Percentiles rank a stretch among this genome's conserved stretches.
Evolutionary conservation across 176 grass and related monocot genomes (phyloP).

Genomic region (Saccharum spontaneum): DNA sequence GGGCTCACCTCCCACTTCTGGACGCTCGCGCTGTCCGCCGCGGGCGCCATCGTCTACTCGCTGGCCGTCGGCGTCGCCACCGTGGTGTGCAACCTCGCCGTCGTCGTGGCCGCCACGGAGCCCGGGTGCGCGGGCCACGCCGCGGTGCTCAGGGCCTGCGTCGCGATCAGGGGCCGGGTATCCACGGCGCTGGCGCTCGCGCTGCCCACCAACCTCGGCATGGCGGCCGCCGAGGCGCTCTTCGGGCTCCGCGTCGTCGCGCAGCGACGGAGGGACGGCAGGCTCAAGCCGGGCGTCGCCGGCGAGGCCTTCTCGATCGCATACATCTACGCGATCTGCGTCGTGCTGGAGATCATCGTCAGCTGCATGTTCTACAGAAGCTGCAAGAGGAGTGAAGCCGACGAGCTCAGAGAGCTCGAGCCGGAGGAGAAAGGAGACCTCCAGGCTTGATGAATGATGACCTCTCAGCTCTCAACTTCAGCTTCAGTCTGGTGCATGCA

Average conservation of each 20-base stretch:
- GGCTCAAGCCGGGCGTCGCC: conserved; percentile 41
- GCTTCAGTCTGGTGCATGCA: background rate
- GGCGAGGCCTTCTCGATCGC: conserved; percentile 83
- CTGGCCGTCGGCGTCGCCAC: conserved; percentile 57
- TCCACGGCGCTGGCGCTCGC: conserved; percentile 62
- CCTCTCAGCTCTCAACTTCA: background rate
- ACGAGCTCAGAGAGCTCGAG: conserved; percentile 58
- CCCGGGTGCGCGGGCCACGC: conserved; percentile 39
- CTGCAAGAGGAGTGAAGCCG: conserved; percentile 46
- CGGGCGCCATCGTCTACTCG: conserved; percentile 68
- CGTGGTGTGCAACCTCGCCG: conserved; percentile 77
- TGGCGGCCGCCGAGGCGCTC: conserved; percentile 62
- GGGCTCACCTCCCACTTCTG: conserved; percentile 35
- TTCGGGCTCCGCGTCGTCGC: conserved; percentile 76
- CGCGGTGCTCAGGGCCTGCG: conserved; percentile 67
- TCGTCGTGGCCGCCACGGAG: conserved; percentile 66
- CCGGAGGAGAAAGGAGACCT: conserved; percentile 63
- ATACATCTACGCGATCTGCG: conserved; percentile 68
- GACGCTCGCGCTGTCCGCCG: conserved; percentile 57
- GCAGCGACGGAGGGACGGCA: conserved; percentile 29
- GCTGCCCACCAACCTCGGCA: conserved; percentile 69
- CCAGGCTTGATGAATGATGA: conserved; percentile 56
- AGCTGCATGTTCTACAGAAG: conserved; percentile 69
- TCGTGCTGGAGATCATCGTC: conserved; percentile 85
- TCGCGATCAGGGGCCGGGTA: conserved; percentile 43